A percentile compares a stretch with the other conserved stretches of the same genome.
phyloP scores from a whole-genome alignment of 257 asterid genomes.

The Solanum medicagineum region DNA sequence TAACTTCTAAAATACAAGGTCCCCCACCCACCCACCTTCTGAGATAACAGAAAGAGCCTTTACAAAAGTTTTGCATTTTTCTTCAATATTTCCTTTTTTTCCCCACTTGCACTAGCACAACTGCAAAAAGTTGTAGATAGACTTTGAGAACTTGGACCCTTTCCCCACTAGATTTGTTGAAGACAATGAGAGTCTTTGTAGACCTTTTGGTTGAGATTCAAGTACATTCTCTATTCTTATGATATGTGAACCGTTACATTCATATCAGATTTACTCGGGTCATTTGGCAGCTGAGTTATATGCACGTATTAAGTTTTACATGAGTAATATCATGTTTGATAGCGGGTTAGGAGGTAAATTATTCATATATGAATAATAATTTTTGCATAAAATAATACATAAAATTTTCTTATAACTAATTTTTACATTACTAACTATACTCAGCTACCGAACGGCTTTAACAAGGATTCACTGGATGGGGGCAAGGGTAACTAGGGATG shows the following conservation, averaged over 20 bases:
- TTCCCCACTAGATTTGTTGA: neutral
- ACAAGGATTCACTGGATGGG: too few relatives aligned
- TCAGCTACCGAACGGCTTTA: too few relatives aligned
- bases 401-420: too few relatives aligned
- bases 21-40: neutral
- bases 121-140: neutral
- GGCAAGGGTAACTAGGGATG: too few relatives aligned
- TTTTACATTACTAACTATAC: too few relatives aligned
- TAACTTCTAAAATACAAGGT: conserved; percentile 4
- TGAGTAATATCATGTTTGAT: neutral
- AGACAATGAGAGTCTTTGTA: neutral
- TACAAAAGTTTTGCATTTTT: conserved; percentile 7
- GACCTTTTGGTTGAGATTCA: neutral
- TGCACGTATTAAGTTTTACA: neutral
- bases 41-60: conserved; percentile 14
- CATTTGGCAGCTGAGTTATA: neutral
- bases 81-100: conserved; percentile 2
- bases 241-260: neutral
- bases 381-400: too few relatives aligned
- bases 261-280: too few relatives aligned
- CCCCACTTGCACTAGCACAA: conserved; percentile 9
- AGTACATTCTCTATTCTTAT: neutral
- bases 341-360: neutral
- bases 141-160: neutral
- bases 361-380: too few relatives aligned